Percentiles rank a stretch among this genome's conserved stretches.
Evolutionary conservation across 306 rosid species (phyloP).

Genomic region (Castanospermum australe): DNA sequence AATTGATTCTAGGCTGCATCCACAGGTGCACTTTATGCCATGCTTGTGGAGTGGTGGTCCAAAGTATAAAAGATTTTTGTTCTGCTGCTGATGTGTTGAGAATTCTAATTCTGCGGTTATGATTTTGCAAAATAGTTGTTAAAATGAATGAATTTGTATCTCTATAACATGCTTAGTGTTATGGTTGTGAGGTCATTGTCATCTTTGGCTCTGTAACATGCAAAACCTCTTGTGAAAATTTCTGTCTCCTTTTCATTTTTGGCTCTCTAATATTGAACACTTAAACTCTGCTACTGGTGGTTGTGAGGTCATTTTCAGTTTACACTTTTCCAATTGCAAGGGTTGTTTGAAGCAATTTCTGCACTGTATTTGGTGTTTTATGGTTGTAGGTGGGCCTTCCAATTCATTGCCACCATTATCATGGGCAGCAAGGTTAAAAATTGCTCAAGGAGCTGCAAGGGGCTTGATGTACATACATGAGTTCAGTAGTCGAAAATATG

Average conservation of each 20-base stretch:
- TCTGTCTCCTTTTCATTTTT: background rate
- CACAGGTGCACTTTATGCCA: background rate
- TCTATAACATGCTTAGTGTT: background rate
- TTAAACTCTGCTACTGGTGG: background rate
- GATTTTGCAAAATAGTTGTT: background rate
- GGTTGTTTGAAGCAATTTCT: background rate
- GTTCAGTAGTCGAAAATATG: slow-evolving; percentile 58
- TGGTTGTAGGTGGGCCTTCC: slow-evolving; percentile 53
- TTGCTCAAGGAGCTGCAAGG: slow-evolving; percentile 73
- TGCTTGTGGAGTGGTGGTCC: background rate
- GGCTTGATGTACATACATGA: slow-evolving; percentile 74
- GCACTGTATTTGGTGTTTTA: slow-evolving; percentile 5
- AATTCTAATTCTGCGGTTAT: background rate
- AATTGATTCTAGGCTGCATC: background rate
- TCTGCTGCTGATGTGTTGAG: background rate
- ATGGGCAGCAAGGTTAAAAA: slow-evolving; percentile 71
- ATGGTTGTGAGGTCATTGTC: slow-evolving; percentile 16
- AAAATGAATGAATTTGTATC: background rate
- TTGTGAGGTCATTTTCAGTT: background rate
- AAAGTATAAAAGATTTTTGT: background rate
- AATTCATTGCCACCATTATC: slow-evolving; percentile 43
- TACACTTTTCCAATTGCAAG: background rate
- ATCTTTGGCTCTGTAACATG: background rate
- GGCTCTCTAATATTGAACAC: background rate
- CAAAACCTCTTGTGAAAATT: background rate